Conservation (phyloP, 129 eudicot genomes). For the Erigeron canadensis region DNA sequence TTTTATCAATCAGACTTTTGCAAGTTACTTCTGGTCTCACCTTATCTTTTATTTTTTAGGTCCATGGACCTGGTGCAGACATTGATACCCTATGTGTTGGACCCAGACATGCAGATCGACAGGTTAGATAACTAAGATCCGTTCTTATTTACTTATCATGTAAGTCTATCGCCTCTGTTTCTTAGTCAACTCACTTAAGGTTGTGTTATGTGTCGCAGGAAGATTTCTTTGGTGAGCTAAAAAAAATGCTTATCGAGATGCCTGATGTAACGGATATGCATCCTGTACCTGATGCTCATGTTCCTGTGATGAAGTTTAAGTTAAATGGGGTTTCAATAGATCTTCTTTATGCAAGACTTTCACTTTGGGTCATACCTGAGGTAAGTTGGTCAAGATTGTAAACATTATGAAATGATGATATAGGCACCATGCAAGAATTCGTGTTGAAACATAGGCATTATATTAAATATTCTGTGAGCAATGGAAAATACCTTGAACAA, state of each 20-base stretch:
- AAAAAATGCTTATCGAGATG: constrained; percentile 79
- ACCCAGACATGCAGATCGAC: constrained; percentile 81
- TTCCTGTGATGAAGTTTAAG: constrained; percentile 89
- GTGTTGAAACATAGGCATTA: constrained; percentile 4
- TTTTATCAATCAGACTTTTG: background rate
- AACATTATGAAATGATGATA: background rate
- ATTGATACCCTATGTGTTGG: constrained; percentile 96
- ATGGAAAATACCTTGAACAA: background rate
- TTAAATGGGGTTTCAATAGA: constrained; percentile 89
- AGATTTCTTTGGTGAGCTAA: constrained; percentile 91
- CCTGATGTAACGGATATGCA: constrained; percentile 85
- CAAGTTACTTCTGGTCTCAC: constrained; percentile 19
- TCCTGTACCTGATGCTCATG: constrained; percentile 95
- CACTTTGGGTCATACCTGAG: constrained; percentile 94
- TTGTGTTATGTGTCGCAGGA: constrained; percentile 43
- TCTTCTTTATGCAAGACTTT: constrained; percentile 87
- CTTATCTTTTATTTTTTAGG: constrained; percentile 38
- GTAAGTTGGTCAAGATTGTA: constrained; percentile 36
- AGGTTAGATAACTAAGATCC: constrained; percentile 35
- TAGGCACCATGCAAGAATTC: constrained; percentile 4
- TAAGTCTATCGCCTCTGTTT: background rate
- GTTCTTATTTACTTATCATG: background rate
- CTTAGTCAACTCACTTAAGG: constrained; percentile 9
- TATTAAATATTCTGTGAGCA: background rate
- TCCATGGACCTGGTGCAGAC: constrained; percentile 99